Base-by-base conservation (phyloP, 179 eudicot species). In the Gypsophila paniculata region DNA sequence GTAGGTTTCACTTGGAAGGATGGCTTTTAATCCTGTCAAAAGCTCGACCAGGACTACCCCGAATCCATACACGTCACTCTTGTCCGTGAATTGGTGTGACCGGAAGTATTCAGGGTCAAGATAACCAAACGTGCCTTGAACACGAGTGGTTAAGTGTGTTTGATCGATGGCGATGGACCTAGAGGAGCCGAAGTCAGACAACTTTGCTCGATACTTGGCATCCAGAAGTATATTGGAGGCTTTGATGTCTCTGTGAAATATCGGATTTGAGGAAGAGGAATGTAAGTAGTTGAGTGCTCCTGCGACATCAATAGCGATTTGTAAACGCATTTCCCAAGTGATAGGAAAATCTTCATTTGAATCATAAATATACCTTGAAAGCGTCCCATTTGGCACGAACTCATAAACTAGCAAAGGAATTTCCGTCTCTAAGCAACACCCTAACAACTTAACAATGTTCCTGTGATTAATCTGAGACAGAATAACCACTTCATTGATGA, bases 21-120 rank as follows among this genome's bases (percentile, higher is more conserved):
- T 62, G 22, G 84, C 79, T 64, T 67, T 83, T 60, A 74, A 58
- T 29, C 87, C 80, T 18, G 87, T 85, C 72, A 87, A 52, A 8
- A 87, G 82, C 80, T 83, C 85, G 0, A 80, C 76, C 10, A 87
- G 77, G n/a, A 85, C 91, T 11, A 87, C 88, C 19, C 85, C 86
- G 59, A 86, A 84, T 42, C 81, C 76, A 21, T 81, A 81, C 57
- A 81, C 81, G 26, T 81, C 84, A 10, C 84, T 81, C 71, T 81
- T 81, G 8, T 81, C 78, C 1, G 84, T 81, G 17, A 78, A 65
- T 7, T 82, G 82, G 70, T 69, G 62, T 44, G 82, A 68, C 3
- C 65, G 73, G 26, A 82, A 78, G 23, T 78, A 82, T 48, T 82
- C 75, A 0, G 79, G 81, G 70, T 82, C 85, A 1, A 82, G 17